These are phyloP conservation scores for Chimonanthus salicifolius DNA, from an alignment of 164 flowering plant genomes.

Conservation along the genomic window DNA sequence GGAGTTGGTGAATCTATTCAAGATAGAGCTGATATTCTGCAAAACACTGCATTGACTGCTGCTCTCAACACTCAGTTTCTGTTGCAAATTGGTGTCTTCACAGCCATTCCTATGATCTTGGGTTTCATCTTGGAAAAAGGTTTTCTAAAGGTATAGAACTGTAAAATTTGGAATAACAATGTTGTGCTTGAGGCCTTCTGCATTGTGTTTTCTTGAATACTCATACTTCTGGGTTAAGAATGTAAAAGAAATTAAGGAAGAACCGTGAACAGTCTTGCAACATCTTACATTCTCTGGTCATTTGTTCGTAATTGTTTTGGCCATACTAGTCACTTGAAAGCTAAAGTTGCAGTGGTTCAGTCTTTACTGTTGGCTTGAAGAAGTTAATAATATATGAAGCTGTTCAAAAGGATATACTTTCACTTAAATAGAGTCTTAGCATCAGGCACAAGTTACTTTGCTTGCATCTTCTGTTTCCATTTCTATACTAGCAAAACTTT, in stretches of 20 bases:
- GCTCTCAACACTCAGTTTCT: constrained; percentile 93
- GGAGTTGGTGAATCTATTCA: constrained; percentile 74
- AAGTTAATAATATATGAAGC: no score
- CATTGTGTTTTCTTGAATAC: background rate
- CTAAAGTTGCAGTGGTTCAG: no score
- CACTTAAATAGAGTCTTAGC: no score
- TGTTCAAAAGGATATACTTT: no score
- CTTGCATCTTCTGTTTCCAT: no score
- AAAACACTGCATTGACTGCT: constrained; percentile 72
- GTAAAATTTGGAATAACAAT: background rate
- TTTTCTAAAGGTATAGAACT: constrained; percentile 59
- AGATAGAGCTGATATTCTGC: constrained; percentile 43
- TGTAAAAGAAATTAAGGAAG: no score
- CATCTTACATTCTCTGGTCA: background rate
- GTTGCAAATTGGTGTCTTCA: constrained; percentile 89
- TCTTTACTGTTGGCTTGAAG: no score
- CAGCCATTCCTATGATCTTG: constrained; percentile 94
- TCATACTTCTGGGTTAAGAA: no score
- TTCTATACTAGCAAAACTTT: no score
- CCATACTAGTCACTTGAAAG: no score
- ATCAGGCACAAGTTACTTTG: no score
- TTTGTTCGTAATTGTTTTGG: background rate
- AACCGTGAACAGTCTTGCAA: no score
- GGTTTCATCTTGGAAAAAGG: constrained; percentile 93
- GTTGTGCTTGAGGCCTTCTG: background rate